Conservation (phyloP, 2,329 filamentous ascomycete genomes). For the Falciphora oryzae region DNA sequence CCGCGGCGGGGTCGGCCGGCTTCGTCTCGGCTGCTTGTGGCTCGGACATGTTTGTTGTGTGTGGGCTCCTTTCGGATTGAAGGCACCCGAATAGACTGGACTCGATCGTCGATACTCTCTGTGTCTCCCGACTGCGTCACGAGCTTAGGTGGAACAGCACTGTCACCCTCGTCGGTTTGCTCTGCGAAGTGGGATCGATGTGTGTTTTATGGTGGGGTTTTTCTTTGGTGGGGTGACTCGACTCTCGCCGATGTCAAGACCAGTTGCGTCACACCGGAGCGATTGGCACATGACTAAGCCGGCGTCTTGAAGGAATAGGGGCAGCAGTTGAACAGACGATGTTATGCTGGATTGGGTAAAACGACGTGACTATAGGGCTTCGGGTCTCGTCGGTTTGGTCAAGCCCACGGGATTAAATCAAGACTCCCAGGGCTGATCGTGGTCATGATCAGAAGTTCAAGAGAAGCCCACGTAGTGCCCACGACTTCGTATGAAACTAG, state of each 20-base stretch:
- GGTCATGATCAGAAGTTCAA: too few relatives aligned
- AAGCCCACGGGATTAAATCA: too few relatives aligned
- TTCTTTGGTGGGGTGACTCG: conserved; percentile 9
- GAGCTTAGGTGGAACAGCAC: neutral
- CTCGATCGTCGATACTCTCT: neutral
- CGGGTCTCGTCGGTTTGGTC: too few relatives aligned
- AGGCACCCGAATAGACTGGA: neutral
- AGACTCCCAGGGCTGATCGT: too few relatives aligned
- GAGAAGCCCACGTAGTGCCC: too few relatives aligned
- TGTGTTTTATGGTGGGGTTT: conserved; percentile 7
- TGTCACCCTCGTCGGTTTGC: neutral
- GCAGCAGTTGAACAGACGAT: neutral
- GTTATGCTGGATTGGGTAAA: neutral
- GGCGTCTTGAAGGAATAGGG: neutral
- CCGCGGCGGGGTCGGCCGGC: conserved; percentile 4
- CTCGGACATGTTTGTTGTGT: conserved; percentile 6
- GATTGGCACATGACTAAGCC: neutral
- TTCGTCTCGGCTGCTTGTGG: conserved; percentile 6
- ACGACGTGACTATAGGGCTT: neutral
- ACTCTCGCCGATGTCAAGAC: neutral
- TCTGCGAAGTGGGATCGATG: neutral
- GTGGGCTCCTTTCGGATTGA: neutral
- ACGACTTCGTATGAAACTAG: neutral
- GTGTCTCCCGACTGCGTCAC: neutral
- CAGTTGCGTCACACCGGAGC: neutral